A percentile compares a stretch with the other conserved stretches of the same genome.
Conservation (phyloP, 352 stramenopile genomes). For the Pythium diclinum region DNA sequence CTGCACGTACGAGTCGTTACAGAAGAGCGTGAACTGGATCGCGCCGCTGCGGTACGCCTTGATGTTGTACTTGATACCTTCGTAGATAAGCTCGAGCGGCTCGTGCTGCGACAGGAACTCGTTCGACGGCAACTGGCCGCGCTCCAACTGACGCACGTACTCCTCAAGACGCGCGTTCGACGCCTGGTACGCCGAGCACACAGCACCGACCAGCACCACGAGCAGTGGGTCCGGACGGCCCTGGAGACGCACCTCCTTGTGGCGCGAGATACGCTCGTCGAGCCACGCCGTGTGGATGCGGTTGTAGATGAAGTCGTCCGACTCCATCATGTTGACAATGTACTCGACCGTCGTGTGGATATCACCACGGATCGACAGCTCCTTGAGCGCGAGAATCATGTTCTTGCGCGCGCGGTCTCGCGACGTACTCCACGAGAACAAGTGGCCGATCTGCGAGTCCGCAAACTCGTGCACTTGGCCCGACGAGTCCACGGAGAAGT, state of each 20-base stretch:
- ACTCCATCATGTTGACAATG: slow-evolving; percentile 99
- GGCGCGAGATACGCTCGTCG: slow-evolving; percentile 95
- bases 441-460: slow-evolving; percentile 99
- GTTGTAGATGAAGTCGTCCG: slow-evolving; percentile 98
- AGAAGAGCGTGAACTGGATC: slow-evolving; percentile 91
- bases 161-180: slow-evolving; percentile 70
- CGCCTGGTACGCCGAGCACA: slow-evolving; percentile 79
- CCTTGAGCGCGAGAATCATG: slow-evolving; percentile 98
- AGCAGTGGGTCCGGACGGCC: slow-evolving; percentile 80
- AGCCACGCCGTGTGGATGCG: slow-evolving; percentile 99
- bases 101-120: slow-evolving; percentile 83
- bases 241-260: slow-evolving; percentile 87
- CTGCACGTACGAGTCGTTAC: slow-evolving; percentile 86
- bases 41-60: slow-evolving; percentile 86
- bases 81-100: slow-evolving; percentile 97
- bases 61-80: slow-evolving; percentile 98
- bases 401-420: slow-evolving; percentile 97
- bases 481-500: slow-evolving; percentile 99
- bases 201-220: slow-evolving; percentile 87
- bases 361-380: slow-evolving; percentile 99
- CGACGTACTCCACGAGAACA: slow-evolving; percentile 97
- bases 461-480: slow-evolving; percentile 99
- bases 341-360: slow-evolving; percentile 99
- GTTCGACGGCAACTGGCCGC: slow-evolving; percentile 90
- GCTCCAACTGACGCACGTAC: slow-evolving; percentile 83